Conservation (phyloP, 2,329 filamentous ascomycete genomes). For the Zymoseptoria tritici region DNA sequence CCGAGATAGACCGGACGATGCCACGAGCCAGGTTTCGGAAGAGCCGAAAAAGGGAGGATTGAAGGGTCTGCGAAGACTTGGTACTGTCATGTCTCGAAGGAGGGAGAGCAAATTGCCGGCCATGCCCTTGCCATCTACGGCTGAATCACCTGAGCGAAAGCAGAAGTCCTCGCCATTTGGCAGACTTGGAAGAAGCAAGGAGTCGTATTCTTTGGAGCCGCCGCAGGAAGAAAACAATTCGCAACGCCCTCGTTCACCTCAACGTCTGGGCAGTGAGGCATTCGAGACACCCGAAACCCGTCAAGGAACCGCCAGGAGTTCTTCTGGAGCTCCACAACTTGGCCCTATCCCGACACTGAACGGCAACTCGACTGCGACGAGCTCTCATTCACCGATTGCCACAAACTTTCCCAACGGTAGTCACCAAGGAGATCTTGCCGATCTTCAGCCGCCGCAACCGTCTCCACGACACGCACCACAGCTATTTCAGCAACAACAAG, state of each 20-base stretch:
- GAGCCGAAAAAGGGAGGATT: conserved; percentile 38
- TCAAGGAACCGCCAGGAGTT: conserved; percentile 3
- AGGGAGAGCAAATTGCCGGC: conserved; percentile 48
- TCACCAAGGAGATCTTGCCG: conserved; percentile 29
- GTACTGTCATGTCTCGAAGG: conserved; percentile 60
- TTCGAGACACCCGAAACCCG: conserved; percentile 18
- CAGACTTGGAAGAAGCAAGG: conserved; percentile 52
- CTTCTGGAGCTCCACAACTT: conserved; percentile 10
- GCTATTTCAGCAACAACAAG: not conserved
- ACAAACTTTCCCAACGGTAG: conserved; percentile 23
- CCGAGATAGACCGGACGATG: conserved; percentile 15
- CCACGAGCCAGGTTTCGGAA: conserved; percentile 31
- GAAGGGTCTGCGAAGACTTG: conserved; percentile 49
- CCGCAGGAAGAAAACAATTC: conserved; percentile 19
- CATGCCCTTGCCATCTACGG: conserved; percentile 21
- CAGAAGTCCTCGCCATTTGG: conserved; percentile 50
- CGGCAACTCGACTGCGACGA: conserved; percentile 10
- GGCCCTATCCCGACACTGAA: conserved; percentile 17
- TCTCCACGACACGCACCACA: conserved; percentile 6
- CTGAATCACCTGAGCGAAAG: conserved; percentile 46
- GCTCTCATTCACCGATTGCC: conserved; percentile 3
- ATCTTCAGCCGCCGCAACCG: conserved; percentile 26
- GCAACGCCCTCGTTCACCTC: conserved; percentile 25
- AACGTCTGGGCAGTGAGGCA: conserved; percentile 26
- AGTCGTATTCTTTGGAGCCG: conserved; percentile 38